Evolutionary conservation across 257 asterid genomes (phyloP), one percentile per base, ranked within the genome.

Genomic region (Scutellaria barbata): DNA sequence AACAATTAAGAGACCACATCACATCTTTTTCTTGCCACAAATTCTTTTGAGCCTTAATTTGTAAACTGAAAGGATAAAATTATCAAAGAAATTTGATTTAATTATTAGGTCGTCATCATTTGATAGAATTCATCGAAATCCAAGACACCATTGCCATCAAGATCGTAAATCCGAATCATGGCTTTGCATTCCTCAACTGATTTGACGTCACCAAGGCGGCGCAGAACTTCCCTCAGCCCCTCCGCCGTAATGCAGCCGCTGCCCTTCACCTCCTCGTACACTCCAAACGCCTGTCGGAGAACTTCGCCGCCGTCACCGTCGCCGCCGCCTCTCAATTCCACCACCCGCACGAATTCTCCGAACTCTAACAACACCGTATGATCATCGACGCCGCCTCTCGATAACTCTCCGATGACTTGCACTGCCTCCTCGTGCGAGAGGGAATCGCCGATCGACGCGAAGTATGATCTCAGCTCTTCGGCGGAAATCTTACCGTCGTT

Each of bases 131-230:
- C 91, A 61, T 80, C 13, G 40, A 79, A 83, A 57, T 86, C 88
- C 52, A 86, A 35, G 17, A 84, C 88, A 1, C 91, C 88, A 66
- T 86, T 81, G 5, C 91, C 91, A 65, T 86, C 91, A 62, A 86
- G 87, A 73, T 86, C 91, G 22, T 68, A 86, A 53, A 53, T 82
- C 45, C 79, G 6, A 64, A 86, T 83, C 85, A 86, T 83, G 16
- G 75, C 80, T 33, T 50, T 74, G 67, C 91, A 86, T 63, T 86
- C 88, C 45, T 76, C 22, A 4, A 71, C 42, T 43, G 91, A 55
- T 79, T 72, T 86, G 48, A n/a, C 69, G 33, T 78, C 81, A 7
- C 88, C 88, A 5, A 86, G 85, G 47, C 88, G 81, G 35, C 70
- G 68, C 53, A 86, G 63, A 41, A 83, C 88, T 55, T 14, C 39